phyloP scores from a whole-genome alignment of 1,139 yeast species.

The Taphrina confusa region DNA sequence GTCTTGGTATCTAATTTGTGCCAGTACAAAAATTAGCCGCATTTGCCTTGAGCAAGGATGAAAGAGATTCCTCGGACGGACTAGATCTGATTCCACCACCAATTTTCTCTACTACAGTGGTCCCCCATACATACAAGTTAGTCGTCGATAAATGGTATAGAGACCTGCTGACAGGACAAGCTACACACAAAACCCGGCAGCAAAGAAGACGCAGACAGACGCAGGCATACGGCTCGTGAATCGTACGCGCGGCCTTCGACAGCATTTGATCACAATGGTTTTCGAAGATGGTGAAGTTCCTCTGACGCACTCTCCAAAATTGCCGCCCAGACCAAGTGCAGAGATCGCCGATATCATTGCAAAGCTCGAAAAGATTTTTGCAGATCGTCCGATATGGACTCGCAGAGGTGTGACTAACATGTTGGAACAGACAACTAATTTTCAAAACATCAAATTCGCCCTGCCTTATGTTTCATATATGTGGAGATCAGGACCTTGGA shows the following conservation, averaged over 20 bases:
- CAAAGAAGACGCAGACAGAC: slow-evolving; percentile 5
- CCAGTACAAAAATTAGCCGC: slow-evolving; percentile 5
- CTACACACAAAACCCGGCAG: slow-evolving; percentile 57
- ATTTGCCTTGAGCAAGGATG: slow-evolving; percentile 43
- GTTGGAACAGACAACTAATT: slow-evolving; percentile 53
- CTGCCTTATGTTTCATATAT: slow-evolving; percentile 80
- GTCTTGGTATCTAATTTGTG: no score
- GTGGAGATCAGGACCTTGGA: slow-evolving; percentile 90
- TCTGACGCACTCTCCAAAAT: slow-evolving; percentile 49
- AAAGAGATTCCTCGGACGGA: slow-evolving; percentile 49
- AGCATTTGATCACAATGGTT: slow-evolving; percentile 15
- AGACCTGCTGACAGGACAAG: slow-evolving; percentile 6
- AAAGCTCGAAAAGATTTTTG: slow-evolving; percentile 59
- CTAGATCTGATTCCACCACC: slow-evolving; percentile 87
- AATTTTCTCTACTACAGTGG: slow-evolving; percentile 68
- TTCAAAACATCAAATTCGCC: slow-evolving; percentile 62
- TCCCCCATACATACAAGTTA: slow-evolving; percentile 69
- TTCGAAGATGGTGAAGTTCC: slow-evolving; percentile 47
- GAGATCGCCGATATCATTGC: slow-evolving; percentile 51
- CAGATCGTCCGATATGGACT: slow-evolving; percentile 79
- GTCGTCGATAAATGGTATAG: background rate
- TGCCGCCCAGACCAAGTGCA: slow-evolving; percentile 47
- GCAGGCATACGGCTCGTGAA: slow-evolving; percentile 17
- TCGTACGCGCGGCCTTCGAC: slow-evolving; percentile 13
- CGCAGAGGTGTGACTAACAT: slow-evolving; percentile 69